Evolutionary conservation across 2,329 filamentous ascomycete species (phyloP).

Genomic region (Talaromyces albobiverticillius): DNA sequence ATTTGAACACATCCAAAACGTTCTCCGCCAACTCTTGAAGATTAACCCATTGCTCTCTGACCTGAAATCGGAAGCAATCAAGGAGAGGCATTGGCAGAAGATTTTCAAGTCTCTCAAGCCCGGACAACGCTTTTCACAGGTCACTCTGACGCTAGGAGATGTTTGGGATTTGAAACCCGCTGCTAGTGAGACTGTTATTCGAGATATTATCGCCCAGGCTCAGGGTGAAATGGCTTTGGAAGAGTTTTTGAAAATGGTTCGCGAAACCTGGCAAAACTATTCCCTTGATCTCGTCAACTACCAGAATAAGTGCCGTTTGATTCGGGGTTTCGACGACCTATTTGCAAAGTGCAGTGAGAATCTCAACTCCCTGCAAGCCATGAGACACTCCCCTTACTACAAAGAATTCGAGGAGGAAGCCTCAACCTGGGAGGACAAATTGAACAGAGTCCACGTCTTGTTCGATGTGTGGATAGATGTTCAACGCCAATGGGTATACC

Average conservation of each 20-base stretch:
- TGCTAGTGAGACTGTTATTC: constrained; percentile 81
- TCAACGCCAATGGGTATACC: constrained; percentile 99
- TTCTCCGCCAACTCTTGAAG: constrained; percentile 83
- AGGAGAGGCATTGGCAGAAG: constrained; percentile 94
- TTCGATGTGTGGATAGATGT: constrained; percentile 99
- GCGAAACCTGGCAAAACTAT: constrained; percentile 96
- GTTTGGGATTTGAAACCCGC: constrained; percentile 96
- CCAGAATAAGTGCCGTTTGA: constrained; percentile 95
- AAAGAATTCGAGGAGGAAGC: constrained; percentile 99
- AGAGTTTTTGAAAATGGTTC: constrained; percentile 93
- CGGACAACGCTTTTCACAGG: constrained; percentile 86
- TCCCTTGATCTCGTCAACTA: constrained; percentile 92
- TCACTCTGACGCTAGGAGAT: constrained; percentile 94
- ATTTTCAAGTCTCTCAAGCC: constrained; percentile 96
- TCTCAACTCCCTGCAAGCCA: constrained; percentile 93
- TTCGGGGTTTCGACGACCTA: constrained; percentile 95
- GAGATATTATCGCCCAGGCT: constrained; percentile 90
- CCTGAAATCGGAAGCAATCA: constrained; percentile 92
- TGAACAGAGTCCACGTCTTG: constrained; percentile 93
- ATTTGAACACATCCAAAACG: constrained; percentile 96
- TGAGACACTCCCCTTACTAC: constrained; percentile 98
- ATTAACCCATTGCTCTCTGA: constrained; percentile 85
- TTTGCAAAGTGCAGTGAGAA: constrained; percentile 99
- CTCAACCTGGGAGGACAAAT: constrained; percentile 92
- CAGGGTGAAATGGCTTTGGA: constrained; percentile 98